Percentiles rank a stretch among this genome's conserved stretches.
Evolutionary conservation across 805 yeast species (phyloP).

Genomic region (Candida xyloterini): DNA sequence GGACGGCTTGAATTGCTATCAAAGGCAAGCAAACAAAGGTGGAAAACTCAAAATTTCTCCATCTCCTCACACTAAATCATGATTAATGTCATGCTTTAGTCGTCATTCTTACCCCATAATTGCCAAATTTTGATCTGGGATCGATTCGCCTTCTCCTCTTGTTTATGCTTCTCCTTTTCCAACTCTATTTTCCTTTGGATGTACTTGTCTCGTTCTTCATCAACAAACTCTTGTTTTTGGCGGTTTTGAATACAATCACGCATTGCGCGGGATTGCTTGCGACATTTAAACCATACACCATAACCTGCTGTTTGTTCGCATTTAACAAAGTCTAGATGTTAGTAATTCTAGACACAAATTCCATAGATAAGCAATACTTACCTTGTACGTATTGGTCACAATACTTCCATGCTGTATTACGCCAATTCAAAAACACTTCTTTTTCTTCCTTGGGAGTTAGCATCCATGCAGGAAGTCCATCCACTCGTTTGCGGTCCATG

Average conservation of each 20-base stretch:
- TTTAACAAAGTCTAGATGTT: slow-evolving; percentile 46
- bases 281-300: slow-evolving; percentile 66
- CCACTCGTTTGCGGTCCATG: slow-evolving; percentile 30
- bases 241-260: slow-evolving; percentile 58
- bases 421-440: slow-evolving; percentile 68
- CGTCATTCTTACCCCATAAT: slow-evolving; percentile 10
- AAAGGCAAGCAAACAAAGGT: slow-evolving; percentile 3
- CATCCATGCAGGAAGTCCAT: slow-evolving; percentile 67
- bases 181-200: slow-evolving; percentile 54
- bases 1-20: slow-evolving; percentile 3
- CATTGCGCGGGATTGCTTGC: slow-evolving; percentile 54
- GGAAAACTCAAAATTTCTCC: slow-evolving; percentile 8
- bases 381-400: slow-evolving; percentile 71
- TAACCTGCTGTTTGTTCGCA: slow-evolving; percentile 65
- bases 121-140: slow-evolving; percentile 9
- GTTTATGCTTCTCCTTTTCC: slow-evolving; percentile 28
- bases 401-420: slow-evolving; percentile 57
- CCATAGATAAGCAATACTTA: slow-evolving; percentile 15
- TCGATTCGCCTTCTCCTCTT: slow-evolving; percentile 1
- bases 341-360: neutral
- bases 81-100: slow-evolving; percentile 2
- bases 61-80: slow-evolving; percentile 1
- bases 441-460: slow-evolving; percentile 75
- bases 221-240: slow-evolving; percentile 63
- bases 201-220: slow-evolving; percentile 62